Conservation (phyloP, 345 rosid species). For the Melaleuca quinquenervia region DNA sequence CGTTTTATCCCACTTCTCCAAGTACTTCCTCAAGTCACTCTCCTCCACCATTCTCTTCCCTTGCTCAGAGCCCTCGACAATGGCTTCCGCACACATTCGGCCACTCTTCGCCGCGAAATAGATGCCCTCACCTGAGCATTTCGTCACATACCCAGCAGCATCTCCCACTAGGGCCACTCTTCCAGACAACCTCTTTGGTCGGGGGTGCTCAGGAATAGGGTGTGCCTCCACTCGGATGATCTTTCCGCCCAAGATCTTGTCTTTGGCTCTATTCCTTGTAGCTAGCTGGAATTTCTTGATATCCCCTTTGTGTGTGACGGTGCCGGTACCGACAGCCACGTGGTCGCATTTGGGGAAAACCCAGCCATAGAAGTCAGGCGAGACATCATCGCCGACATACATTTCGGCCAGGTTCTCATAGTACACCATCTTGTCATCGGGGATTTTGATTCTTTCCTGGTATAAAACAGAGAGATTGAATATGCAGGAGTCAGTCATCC, state of each 20-base stretch:
- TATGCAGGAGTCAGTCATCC: not conserved
- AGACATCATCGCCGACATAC: conserved; percentile 94
- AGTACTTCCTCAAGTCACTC: conserved; percentile 74
- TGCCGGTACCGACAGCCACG: conserved; percentile 91
- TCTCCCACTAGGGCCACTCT: conserved; percentile 83
- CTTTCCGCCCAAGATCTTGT: conserved; percentile 84
- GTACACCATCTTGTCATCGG: conserved; percentile 80
- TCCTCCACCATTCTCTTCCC: conserved; percentile 89
- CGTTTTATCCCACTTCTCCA: conserved; percentile 95
- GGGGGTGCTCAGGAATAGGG: conserved; percentile 84
- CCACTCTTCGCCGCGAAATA: conserved; percentile 95
- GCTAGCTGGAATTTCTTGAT: conserved; percentile 88
- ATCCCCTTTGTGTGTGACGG: conserved; percentile 88
- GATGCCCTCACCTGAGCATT: conserved; percentile 88
- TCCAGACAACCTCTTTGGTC: conserved; percentile 54
- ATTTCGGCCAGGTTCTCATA: conserved; percentile 85
- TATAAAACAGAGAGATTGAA: not conserved
- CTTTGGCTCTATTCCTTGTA: conserved; percentile 77
- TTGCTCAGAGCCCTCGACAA: conserved; percentile 66
- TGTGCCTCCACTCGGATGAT: conserved; percentile 91
- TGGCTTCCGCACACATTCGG: conserved; percentile 91
- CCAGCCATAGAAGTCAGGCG: conserved; percentile 94
- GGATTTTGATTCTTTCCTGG: conserved; percentile 82
- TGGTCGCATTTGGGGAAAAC: conserved; percentile 98
- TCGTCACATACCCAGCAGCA: conserved; percentile 89